Evolutionary conservation across 2,329 filamentous ascomycete genomes (phyloP).

Genomic region (Phialophora macrospora): DNA sequence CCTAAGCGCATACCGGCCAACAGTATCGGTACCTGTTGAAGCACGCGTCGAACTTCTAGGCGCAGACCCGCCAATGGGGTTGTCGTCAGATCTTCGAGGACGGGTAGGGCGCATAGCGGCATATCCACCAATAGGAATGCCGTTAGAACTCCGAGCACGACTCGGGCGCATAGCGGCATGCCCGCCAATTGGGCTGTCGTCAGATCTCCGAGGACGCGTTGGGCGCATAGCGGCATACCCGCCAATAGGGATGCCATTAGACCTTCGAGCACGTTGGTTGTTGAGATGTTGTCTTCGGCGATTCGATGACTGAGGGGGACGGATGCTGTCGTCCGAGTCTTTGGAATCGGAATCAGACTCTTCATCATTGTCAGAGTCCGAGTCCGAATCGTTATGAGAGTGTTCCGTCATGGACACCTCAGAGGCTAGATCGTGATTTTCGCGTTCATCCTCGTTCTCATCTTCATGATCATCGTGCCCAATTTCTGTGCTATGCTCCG

Average conservation of each 20-base stretch:
- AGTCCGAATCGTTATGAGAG: not conserved
- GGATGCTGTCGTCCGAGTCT: conserved; percentile 30
- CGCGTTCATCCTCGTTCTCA: conserved; percentile 19
- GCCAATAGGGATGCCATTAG: too few relatives aligned
- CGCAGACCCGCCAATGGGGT: too few relatives aligned
- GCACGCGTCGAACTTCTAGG: conserved; percentile 11
- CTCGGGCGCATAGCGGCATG: too few relatives aligned
- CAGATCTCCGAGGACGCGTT: too few relatives aligned
- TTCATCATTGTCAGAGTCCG: conserved; percentile 4
- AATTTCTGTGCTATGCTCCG: conserved; percentile 11
- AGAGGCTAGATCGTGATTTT: conserved; percentile 1
- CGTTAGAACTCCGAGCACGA: too few relatives aligned
- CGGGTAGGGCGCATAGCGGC: too few relatives aligned
- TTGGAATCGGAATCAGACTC: conserved; percentile 27
- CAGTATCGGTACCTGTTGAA: conserved; percentile 18
- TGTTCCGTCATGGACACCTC: not conserved
- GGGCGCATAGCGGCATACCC: too few relatives aligned
- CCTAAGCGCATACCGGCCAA: not conserved
- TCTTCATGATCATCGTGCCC: conserved; percentile 14
- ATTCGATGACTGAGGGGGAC: conserved; percentile 32
- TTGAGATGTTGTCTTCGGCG: conserved; percentile 29
- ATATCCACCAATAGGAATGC: too few relatives aligned
- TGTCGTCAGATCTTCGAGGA: too few relatives aligned
- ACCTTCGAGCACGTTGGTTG: conserved; percentile 31
- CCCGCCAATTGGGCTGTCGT: too few relatives aligned